phyloP scores from a whole-genome alignment of 352 stramenopile species.

The Phytophthora cryptogea region DNA sequence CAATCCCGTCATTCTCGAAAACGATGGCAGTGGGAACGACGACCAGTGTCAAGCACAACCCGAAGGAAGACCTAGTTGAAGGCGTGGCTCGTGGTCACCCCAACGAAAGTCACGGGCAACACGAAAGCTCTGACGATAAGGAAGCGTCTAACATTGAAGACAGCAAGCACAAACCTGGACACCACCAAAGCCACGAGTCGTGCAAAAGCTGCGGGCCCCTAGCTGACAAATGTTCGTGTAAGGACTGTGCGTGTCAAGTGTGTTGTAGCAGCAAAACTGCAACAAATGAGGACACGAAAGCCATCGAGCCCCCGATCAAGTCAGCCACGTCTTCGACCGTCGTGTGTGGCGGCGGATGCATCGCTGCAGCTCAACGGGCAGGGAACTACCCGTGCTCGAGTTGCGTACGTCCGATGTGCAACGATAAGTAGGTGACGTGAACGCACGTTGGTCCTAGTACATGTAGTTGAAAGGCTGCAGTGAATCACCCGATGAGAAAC shows the following conservation, averaged over 20 bases:
- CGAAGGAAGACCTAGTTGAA: constrained; percentile 9
- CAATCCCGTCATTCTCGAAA: constrained; percentile 26
- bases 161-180: neutral
- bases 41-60: constrained; percentile 30
- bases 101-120: neutral
- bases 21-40: constrained; percentile 30
- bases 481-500: neutral
- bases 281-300: neutral
- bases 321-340: constrained; percentile 27
- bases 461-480: neutral
- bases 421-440: constrained; percentile 11
- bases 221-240: constrained; percentile 33
- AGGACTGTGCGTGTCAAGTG: constrained; percentile 39
- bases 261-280: constrained; percentile 33
- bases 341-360: constrained; percentile 22
- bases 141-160: neutral
- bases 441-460: neutral
- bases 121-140: neutral
- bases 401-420: constrained; percentile 27
- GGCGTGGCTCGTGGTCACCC: neutral
- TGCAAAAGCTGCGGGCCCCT: constrained; percentile 36
- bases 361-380: constrained; percentile 23
- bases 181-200: constrained; percentile 19
- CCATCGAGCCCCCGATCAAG: constrained; percentile 26
- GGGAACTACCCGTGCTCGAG: constrained; percentile 6